Base-by-base conservation (phyloP, 306 rosid species). In the Vicia sativa region DNA sequence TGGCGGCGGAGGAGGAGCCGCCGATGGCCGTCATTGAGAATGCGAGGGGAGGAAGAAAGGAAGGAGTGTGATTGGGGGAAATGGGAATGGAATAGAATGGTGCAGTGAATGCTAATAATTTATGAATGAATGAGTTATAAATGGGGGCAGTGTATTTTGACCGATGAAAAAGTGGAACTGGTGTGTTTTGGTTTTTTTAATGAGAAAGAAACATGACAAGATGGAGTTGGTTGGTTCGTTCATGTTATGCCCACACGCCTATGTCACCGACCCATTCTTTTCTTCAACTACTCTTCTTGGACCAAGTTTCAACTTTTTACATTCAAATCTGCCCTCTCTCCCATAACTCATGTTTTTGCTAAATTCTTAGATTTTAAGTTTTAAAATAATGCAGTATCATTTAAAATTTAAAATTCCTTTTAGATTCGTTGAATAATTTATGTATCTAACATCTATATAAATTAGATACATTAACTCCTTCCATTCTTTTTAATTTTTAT, bases 11-110 rank as follows among this genome's bases (percentile, higher is more conserved):
- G 35, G 80, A 11, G 41, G 76, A 12, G 7, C 43, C 29, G 41
- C 12, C 64, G 15, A 38, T 15, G 53, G 74, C 74, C 74, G 78
- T 71, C 82, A 78, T 25, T 59, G 19, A n/a, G 35, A 38, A 7
- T 26, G 43, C 37, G 35, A 3, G 2, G 23, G 26, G 31, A 8
- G 2, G 43, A 15, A 10, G 28, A 31, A 19, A 14, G 54, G 54
- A 66, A 46, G 19, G 71, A 31, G 43, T 65, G 45, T 48, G 43
- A n/a, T 21, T 18, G 49, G 31, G 18, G 41, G 67, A 11, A 21
- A 21, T 11, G 11, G 34, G 26, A 26, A 61, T 34, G 45, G 52
- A 45, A 45, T 46, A 28, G 31, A 28, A 28, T 34, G 38, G 38
- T 34, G 38, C 38, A 34, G 38, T 9, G 38, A 34, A 34, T 34